Conservation (phyloP, 139 green algal species). For the Diplosphaera chodatii region DNA sequence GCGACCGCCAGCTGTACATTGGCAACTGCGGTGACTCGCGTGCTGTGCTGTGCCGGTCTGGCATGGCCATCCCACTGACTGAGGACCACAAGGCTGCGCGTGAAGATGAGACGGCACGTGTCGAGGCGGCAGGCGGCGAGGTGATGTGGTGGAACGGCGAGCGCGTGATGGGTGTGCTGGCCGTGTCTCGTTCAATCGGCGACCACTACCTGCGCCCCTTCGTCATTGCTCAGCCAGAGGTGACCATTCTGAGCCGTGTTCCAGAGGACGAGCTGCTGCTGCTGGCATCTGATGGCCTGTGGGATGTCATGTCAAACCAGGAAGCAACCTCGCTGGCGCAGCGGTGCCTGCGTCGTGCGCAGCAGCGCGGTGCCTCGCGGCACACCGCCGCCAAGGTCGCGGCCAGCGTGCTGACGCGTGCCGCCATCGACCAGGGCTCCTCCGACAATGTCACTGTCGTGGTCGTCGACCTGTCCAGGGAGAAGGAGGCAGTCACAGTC, state of each 20-base stretch:
- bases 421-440: slow-evolving; percentile 56
- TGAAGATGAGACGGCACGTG: slow-evolving; percentile 55
- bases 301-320: slow-evolving; percentile 72
- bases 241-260: slow-evolving; percentile 39
- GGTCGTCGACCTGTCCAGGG: slow-evolving; percentile 48
- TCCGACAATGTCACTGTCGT: slow-evolving; percentile 64
- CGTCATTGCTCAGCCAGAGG: slow-evolving; percentile 66
- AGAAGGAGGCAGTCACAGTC: neutral
- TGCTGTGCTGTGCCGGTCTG: slow-evolving; percentile 49
- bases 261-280: slow-evolving; percentile 71
- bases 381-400: slow-evolving; percentile 51
- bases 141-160: slow-evolving; percentile 75
- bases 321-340: slow-evolving; percentile 49
- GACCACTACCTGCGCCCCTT: slow-evolving; percentile 61
- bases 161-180: slow-evolving; percentile 74
- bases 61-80: slow-evolving; percentile 48
- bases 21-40: slow-evolving; percentile 67
- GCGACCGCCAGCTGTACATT: slow-evolving; percentile 45
- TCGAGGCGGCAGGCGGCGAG: slow-evolving; percentile 67
- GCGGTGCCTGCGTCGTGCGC: slow-evolving; percentile 46
- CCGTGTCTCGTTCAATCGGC: slow-evolving; percentile 76
- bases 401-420: slow-evolving; percentile 56
- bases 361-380: slow-evolving; percentile 44
- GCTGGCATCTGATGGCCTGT: slow-evolving; percentile 63
- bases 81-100: slow-evolving; percentile 65